phyloP scores from a whole-genome alignment of 305 asterid species.

The Rubia occidens region DNA sequence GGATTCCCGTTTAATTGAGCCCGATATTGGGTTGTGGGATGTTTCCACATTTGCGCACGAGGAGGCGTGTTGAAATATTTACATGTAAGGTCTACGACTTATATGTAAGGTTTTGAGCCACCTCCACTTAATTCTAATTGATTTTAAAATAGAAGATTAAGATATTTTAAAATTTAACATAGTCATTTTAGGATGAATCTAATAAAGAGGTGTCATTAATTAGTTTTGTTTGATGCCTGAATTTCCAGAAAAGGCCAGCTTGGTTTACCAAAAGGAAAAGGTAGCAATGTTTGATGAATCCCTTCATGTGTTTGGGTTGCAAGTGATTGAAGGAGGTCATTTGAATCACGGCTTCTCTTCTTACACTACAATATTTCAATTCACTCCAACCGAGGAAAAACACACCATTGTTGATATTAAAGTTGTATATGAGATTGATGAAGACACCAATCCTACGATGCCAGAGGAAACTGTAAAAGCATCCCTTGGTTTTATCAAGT shows the following conservation, averaged over 20 bases:
- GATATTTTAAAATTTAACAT: too few relatives aligned
- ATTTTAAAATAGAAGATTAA: too few relatives aligned
- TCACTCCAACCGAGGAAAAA: not conserved
- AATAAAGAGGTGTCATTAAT: too few relatives aligned
- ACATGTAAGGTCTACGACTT: too few relatives aligned
- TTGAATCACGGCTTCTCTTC: slow-evolving; percentile 4
- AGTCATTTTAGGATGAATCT: too few relatives aligned
- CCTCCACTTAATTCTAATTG: too few relatives aligned
- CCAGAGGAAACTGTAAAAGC: not conserved
- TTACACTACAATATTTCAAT: not conserved
- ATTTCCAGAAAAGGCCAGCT: not conserved
- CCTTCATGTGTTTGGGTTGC: not conserved
- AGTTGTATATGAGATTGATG: slow-evolving; percentile 1
- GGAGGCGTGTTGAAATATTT: too few relatives aligned
- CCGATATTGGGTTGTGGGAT: too few relatives aligned
- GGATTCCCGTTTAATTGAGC: too few relatives aligned
- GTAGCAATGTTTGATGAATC: not conserved
- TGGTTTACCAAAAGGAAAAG: slow-evolving; percentile 3
- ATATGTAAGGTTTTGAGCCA: too few relatives aligned
- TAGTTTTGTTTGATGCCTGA: slow-evolving; percentile 3
- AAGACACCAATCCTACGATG: not conserved
- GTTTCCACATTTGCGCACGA: too few relatives aligned
- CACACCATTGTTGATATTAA: not conserved
- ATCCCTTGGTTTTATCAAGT: not conserved
- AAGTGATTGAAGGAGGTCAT: slow-evolving; percentile 5